Evolutionary conservation across 805 yeast genomes (phyloP), one percentile per base, ranked within the genome.

Genomic region (Starmerella apicola): DNA sequence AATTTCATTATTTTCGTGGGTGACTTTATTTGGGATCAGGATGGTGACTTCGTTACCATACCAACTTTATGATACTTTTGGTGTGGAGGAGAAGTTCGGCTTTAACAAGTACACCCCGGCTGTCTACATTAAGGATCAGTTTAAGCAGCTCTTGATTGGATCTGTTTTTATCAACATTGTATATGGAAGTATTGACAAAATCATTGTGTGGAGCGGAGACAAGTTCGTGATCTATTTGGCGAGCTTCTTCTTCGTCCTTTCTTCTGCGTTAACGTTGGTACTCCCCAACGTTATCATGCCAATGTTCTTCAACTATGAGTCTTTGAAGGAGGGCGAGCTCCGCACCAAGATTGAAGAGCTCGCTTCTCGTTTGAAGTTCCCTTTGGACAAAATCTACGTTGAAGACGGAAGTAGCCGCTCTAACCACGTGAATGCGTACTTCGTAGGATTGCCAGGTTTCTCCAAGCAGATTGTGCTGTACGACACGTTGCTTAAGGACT

Each of bases 331-430:
- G 34, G 96, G 97, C 28, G 86, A 84, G 58, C 72, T 91, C 63
- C 82, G 82, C 58, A 62, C 70, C 9, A 75, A 81, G 5, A 84
- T 91, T 59, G 93, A 85, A 60, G 66, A 72, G 15, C 72, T 91
- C 48, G 95, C 97, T 16, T 57, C 65, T 13, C 62, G 69, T 39
- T 80, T 83, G 56, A 66, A 74, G 26, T 91, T 91, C 74, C 99
- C 98, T 45, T 71, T 88, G 56, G 73, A 78, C 41, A 77, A 83
- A 55, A 66, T 91, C 40, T 83, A 72, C 54, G 96, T 86, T 34
- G 76, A 86, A 56, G 99, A 91, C 59, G 96, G 97, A 13, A 86
- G 97, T 30, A 83, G 80, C 57, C 79, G 97, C 66, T 83, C 95
- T 1, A 75, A 93, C 7, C 98, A 91, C 62, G 88, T 97, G 7